phyloP scores from a whole-genome alignment of 2,329 filamentous ascomycete species.

The Triangularia setosa region DNA sequence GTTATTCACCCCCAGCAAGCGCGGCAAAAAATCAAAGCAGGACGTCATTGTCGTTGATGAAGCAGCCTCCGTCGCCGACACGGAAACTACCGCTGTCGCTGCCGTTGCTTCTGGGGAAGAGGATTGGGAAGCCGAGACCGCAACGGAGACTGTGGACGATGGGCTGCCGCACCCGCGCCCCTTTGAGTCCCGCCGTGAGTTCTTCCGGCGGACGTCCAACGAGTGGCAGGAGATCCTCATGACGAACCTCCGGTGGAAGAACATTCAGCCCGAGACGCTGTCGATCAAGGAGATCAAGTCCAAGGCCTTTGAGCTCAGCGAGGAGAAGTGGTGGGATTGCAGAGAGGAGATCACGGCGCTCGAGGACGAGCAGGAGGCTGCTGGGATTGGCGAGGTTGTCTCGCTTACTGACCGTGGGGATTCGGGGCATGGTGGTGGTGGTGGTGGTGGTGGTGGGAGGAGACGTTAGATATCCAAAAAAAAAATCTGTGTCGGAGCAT shows the following conservation, averaged over 20 bases:
- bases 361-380: conserved; percentile 94
- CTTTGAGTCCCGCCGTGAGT: conserved; percentile 87
- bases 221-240: conserved; percentile 90
- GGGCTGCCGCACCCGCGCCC: conserved; percentile 71
- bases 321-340: conserved; percentile 99
- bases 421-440: conserved; percentile 46
- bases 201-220: conserved; percentile 81
- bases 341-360: conserved; percentile 86
- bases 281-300: conserved; percentile 89
- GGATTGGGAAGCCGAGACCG: conserved; percentile 43
- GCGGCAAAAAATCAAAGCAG: conserved; percentile 52
- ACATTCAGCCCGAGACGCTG: conserved; percentile 62
- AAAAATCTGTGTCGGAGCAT: no score
- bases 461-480: no score
- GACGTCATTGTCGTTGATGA: no score
- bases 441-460: conserved; percentile 26
- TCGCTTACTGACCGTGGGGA: conserved; percentile 72
- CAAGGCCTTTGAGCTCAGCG: conserved; percentile 82
- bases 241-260: conserved; percentile 66
- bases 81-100: conserved; percentile 18
- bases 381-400: conserved; percentile 91
- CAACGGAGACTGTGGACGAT: conserved; percentile 60
- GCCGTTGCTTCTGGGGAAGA: conserved; percentile 33
- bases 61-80: conserved; percentile 15
- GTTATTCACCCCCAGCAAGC: conserved; percentile 50